Conservation (phyloP, 2,329 filamentous ascomycete species). For the Paraphaeosphaeria sporulosa region DNA sequence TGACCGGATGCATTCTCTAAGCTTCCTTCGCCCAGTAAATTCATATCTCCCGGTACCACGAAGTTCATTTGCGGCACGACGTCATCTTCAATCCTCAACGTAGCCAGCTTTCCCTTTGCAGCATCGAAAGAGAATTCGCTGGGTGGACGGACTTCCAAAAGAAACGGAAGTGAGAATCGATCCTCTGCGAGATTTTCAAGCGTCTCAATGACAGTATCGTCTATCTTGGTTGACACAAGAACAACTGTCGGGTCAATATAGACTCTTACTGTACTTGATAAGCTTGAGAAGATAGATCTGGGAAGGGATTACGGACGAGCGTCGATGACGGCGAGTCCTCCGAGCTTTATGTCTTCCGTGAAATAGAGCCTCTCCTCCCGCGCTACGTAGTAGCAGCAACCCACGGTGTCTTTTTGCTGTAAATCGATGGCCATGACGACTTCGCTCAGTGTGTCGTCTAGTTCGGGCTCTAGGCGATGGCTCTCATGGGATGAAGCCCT, state of each 20-base stretch:
- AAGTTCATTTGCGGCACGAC: constrained; percentile 61
- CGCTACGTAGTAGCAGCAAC: constrained; percentile 84
- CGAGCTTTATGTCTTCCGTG: constrained; percentile 77
- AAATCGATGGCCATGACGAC: constrained; percentile 83
- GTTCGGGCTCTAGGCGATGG: constrained; percentile 27
- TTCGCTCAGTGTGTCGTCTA: constrained; percentile 67
- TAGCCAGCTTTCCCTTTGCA: constrained; percentile 71
- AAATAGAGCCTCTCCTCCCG: constrained; percentile 74
- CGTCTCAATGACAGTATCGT: constrained; percentile 56
- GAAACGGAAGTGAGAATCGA: constrained; percentile 63
- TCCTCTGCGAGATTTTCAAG: constrained; percentile 55
- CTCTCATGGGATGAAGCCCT: constrained; percentile 2
- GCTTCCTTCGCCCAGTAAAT: constrained; percentile 42
- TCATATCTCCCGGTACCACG: constrained; percentile 66
- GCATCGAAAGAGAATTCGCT: constrained; percentile 75
- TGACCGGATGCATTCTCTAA: constrained; percentile 60
- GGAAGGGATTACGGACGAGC: constrained; percentile 44
- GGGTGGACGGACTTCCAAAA: constrained; percentile 72
- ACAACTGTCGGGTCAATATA: constrained; percentile 69
- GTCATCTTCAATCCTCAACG: constrained; percentile 61
- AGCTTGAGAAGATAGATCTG: constrained; percentile 8
- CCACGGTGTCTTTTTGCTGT: constrained; percentile 72
- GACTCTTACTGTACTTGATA: constrained; percentile 60
- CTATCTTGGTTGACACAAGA: constrained; percentile 63
- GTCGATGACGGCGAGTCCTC: constrained; percentile 68